Base-by-base conservation (phyloP, 2,329 filamentous ascomycete species). In the Fusarium lateritium region DNA sequence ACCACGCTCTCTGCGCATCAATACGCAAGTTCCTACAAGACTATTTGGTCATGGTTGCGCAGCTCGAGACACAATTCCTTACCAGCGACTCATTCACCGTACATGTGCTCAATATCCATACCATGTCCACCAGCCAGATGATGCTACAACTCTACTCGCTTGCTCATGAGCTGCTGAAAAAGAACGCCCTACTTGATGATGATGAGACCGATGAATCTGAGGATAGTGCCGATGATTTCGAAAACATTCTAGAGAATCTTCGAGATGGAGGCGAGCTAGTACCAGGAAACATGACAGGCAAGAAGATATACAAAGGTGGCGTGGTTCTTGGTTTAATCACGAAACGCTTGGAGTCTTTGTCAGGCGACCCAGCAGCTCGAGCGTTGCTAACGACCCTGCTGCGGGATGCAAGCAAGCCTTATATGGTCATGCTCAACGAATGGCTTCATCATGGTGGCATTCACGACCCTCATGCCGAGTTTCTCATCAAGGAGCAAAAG, bases 391-490 rank as follows among this genome's bases (percentile, higher is more conserved):
- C 93, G 13, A 91, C 91, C 5, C 81, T 99, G 28, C 80, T 99
- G 42, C 88, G 93, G 57, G 95, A 98, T 79, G 92, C 95, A 2
- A 98, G 94, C 75, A 89, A 92, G 56, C 96, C 96, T 1, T 99
- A 99, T 77, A 98, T 98, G 94, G 87, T 88, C 42, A 99, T 99
- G 96, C 83, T 99, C 64, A 99, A 99, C 75, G 95, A 98, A 78
- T 99, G 96, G 96, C 84, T 99, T 17, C 96, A 99, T 76, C 95
- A 97, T 76, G 96, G 96, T 39, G 94, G 92, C 49, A 98, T 99
- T 79, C 93, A 92, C 75, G 96, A 99, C 77, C 94, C 94, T 1
- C 95, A 98, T 78, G 88, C 91, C 2, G 96, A 99, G 78, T 99
- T 99, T 72, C 82, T 99, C 54, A 91, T 99, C 76, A 97, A 97